Evolutionary conservation across 345 rosid species (phyloP).

Genomic region (Ceriops decandra): DNA sequence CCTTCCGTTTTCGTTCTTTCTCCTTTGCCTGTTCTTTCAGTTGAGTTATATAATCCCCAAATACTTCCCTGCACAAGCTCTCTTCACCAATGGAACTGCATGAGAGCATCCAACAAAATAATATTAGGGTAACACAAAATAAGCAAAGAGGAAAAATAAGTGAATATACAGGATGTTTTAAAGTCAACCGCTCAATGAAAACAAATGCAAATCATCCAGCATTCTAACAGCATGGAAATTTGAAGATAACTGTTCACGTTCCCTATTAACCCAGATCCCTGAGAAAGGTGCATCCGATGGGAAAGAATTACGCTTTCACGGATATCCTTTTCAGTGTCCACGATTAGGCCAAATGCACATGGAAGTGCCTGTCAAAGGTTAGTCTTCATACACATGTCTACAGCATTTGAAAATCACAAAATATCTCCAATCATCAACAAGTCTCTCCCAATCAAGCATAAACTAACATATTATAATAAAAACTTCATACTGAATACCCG

Average conservation of each 20-base stretch:
- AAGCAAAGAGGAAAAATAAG: not conserved
- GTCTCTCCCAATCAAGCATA: not conserved
- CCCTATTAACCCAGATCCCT: too few species aligned
- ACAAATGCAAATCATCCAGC: not conserved
- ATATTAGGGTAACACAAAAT: slow-evolving; percentile 5
- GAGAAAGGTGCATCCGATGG: too few species aligned
- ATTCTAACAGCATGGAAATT: not conserved
- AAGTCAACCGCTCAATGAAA: not conserved
- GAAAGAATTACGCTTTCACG: too few species aligned
- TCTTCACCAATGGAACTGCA: slow-evolving; percentile 74
- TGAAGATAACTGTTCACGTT: too few species aligned
- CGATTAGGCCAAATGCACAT: too few species aligned
- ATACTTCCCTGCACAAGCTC: slow-evolving; percentile 54
- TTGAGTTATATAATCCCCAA: slow-evolving; percentile 58
- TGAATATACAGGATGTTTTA: not conserved
- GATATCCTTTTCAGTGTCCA: too few species aligned
- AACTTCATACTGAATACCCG: not conserved
- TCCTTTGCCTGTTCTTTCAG: slow-evolving; percentile 66
- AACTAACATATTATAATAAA: slow-evolving; percentile 3
- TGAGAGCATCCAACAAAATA: slow-evolving; percentile 17
- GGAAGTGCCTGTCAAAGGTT: too few species aligned
- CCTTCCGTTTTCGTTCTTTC: slow-evolving; percentile 54
- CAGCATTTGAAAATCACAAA: too few species aligned
- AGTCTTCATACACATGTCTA: too few species aligned
- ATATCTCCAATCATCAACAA: not conserved